Conservation (phyloP, 1,284 basidiomycete species). For the Ganoderma lucidum region DNA sequence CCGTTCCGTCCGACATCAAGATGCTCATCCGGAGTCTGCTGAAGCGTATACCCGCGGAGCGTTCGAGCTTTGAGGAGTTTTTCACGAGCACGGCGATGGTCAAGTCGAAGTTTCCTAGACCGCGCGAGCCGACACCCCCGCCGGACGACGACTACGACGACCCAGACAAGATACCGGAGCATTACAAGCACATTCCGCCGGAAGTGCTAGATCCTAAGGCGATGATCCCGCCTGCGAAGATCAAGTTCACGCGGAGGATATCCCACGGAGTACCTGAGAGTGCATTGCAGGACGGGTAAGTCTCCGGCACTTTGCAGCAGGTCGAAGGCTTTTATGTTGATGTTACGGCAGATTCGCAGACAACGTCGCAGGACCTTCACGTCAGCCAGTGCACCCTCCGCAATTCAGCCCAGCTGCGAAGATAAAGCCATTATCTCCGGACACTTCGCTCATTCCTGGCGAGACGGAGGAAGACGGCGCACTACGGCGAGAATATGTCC, state of each 20-base stretch:
- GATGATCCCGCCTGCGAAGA: slow-evolving; percentile 81
- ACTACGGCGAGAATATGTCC: slow-evolving; percentile 78
- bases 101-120: slow-evolving; percentile 75
- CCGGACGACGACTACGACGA: slow-evolving; percentile 43
- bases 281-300: slow-evolving; percentile 22
- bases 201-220: slow-evolving; percentile 80
- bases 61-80: slow-evolving; percentile 93
- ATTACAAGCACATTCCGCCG: slow-evolving; percentile 73
- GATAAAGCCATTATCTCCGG: slow-evolving; percentile 52
- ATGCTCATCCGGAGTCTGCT: slow-evolving; percentile 85
- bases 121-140: slow-evolving; percentile 41
- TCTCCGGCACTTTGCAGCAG: neutral
- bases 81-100: slow-evolving; percentile 85
- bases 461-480: slow-evolving; percentile 83
- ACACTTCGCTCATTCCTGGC: slow-evolving; percentile 78
- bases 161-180: slow-evolving; percentile 59
- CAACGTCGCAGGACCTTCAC: slow-evolving; percentile 24
- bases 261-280: slow-evolving; percentile 20
- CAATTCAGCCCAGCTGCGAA: slow-evolving; percentile 23
- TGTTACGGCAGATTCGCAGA: slow-evolving; percentile 11
- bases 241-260: slow-evolving; percentile 65
- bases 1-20: slow-evolving; percentile 89
- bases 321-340: neutral
- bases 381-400: slow-evolving; percentile 22
- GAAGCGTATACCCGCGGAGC: slow-evolving; percentile 85